These are phyloP conservation scores for Fusarium sp. DNA, from an alignment of 2,329 filamentous ascomycete species.

Conservation along the genomic window DNA sequence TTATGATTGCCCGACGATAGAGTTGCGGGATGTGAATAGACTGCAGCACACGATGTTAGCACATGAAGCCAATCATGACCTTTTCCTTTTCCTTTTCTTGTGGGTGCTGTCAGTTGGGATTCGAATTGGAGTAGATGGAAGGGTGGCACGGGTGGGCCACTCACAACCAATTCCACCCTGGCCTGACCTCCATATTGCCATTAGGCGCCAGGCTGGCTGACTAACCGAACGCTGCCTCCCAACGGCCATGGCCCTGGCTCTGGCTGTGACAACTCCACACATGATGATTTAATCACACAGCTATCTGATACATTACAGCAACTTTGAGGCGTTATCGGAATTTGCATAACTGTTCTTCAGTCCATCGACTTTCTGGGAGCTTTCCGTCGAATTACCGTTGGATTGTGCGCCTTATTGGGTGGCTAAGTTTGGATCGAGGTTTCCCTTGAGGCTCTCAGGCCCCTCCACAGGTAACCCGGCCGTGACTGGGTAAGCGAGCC, in stretches of 20 bases:
- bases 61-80: constrained; percentile 4
- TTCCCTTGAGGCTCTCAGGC: constrained; percentile 30
- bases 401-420: constrained; percentile 9
- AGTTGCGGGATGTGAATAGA: neutral
- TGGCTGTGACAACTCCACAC: constrained; percentile 46
- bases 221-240: constrained; percentile 23
- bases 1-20: neutral
- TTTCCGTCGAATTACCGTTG: constrained; percentile 10
- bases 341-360: constrained; percentile 12
- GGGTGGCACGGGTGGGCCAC: neutral
- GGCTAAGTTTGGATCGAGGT: constrained; percentile 27
- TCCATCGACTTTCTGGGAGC: constrained; percentile 1
- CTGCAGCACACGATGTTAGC: neutral
- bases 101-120: constrained; percentile 22
- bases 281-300: constrained; percentile 47
- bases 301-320: constrained; percentile 26
- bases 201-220: constrained; percentile 17
- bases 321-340: constrained; percentile 19
- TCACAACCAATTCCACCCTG: neutral
- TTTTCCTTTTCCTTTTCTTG: neutral
- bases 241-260: constrained; percentile 45
- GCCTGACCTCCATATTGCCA: neutral
- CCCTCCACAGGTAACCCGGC: constrained; percentile 34
- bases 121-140: constrained; percentile 18
- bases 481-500: constrained; percentile 46